phyloP scores from a whole-genome alignment of 1,284 basidiomycete species.

The Ustilago esculenta region DNA sequence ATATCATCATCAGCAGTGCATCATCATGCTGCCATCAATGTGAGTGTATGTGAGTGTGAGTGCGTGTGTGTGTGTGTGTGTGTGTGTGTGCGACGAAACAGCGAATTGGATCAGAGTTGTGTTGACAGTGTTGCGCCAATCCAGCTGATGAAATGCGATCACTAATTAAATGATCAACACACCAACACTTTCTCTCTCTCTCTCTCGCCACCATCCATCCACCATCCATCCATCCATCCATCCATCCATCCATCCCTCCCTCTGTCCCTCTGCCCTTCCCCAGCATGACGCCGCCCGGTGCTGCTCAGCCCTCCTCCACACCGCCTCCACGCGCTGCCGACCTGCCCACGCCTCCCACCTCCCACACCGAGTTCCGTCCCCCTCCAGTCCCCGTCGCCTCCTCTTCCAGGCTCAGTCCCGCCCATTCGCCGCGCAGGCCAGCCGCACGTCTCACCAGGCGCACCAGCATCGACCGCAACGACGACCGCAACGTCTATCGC shows the following conservation, averaged over 20 bases:
- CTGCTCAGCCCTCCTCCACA: constrained; percentile 18
- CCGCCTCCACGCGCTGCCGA: constrained; percentile 19
- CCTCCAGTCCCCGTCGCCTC: constrained; percentile 35
- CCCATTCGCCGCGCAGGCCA: no score
- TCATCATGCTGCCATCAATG: no score
- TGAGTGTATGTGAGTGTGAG: neutral
- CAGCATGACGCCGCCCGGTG: constrained; percentile 13
- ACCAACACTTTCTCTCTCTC: neutral
- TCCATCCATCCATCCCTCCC: neutral
- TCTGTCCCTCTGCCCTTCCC: neutral
- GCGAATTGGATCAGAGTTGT: no score
- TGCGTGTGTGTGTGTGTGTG: constrained; percentile 2
- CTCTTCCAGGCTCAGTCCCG: constrained; percentile 23
- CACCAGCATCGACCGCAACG: constrained; percentile 47
- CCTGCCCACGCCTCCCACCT: constrained; percentile 53
- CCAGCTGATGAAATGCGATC: no score
- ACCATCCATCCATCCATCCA: neutral
- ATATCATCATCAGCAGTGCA: no score
- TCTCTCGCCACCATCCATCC: neutral
- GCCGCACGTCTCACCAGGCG: constrained; percentile 41
- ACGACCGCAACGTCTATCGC: constrained; percentile 36
- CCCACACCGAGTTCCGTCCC: constrained; percentile 48
- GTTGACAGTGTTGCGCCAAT: no score
- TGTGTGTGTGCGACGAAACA: constrained; percentile 33
- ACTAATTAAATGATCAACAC: no score